Conservation (phyloP, 495 filamentous ascomycete genomes). For the Hyaloscypha hepaticicola region DNA sequence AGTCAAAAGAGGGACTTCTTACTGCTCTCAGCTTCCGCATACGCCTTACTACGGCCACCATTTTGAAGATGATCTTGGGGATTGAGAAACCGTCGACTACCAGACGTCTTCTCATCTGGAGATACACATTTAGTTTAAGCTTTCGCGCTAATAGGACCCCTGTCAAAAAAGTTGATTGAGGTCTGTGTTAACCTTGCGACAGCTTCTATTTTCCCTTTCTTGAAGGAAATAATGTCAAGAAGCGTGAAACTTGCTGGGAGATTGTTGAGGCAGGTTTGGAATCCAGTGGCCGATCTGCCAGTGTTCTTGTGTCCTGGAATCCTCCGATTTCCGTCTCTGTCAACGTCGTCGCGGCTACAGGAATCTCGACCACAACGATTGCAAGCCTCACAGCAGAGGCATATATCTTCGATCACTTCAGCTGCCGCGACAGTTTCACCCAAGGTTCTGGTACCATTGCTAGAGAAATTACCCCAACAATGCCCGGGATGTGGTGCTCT, state of each 20-base stretch:
- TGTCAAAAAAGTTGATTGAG: constrained; percentile 16
- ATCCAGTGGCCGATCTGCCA: constrained; percentile 25
- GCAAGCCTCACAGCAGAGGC: constrained; percentile 1
- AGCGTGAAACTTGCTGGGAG: constrained; percentile 16
- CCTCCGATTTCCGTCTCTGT: constrained; percentile 1
- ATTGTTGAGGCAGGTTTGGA: constrained; percentile 1
- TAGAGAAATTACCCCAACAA: constrained; percentile 51
- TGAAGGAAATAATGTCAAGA: constrained; percentile 20
- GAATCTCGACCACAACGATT: neutral
- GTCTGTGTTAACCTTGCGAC: neutral
- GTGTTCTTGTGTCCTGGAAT: constrained; percentile 29
- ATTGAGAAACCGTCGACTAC: neutral
- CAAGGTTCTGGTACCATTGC: neutral
- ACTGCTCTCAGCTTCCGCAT: constrained; percentile 77
- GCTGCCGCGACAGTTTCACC: neutral
- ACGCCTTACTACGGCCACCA: constrained; percentile 77
- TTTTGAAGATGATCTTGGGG: constrained; percentile 40
- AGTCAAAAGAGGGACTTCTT: constrained; percentile 40
- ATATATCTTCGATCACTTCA: neutral
- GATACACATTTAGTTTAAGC: constrained; percentile 31
- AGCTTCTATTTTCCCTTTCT: neutral
- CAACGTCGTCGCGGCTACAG: neutral
- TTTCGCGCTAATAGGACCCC: constrained; percentile 26
- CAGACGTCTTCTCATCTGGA: neutral
- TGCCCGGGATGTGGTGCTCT: constrained; percentile 92